Base-by-base conservation (phyloP, 129 eudicot species). In the Saussurea involucrata region DNA sequence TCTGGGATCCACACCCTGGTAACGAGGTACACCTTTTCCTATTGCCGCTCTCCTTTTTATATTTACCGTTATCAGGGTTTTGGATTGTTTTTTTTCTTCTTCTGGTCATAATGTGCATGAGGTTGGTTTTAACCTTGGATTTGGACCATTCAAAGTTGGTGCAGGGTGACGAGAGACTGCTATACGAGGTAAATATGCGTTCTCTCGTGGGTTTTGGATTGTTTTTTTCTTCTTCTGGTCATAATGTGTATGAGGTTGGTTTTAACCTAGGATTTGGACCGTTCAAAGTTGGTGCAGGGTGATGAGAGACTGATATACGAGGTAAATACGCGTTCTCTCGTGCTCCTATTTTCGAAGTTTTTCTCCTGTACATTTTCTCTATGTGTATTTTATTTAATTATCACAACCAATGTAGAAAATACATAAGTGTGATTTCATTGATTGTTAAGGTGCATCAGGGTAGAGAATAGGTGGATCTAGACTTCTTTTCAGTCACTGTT, bases 261-360 rank as follows among this genome's bases (percentile, higher is more conserved):
- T 11, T 42, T 42, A 42, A 17, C 36, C 4, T 73, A 88, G 93
- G 96, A 84, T 31, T 44, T 86, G 77, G 92, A 86, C 63, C 85
- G 82, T 76, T 81, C 86, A 1, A 91, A 87, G 74, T 69, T 85
- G 72, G 96, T 87, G 75, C 92, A 87, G 17, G 82, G 89, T 6
- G 96, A 89, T 72, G 98, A 90, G 82, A 86, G 95, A 73, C 73
- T 89, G 81, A 85, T 87, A 67, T 88, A 85, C 40, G 98, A 90
- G 96, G 96, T 92, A 76, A 66, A 57, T 42, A 31, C 15, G 22
- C 7, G 71, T 63, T 75, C 57, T 64, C 66, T 21, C 34, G 24
- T 44, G 31, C 40, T 34, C 1, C 40, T 37, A 15, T 53, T 63
- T 37, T 42, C 60, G 8, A 53, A 60, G 83, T 37, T 37, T 37